A percentile compares a stretch with the other conserved stretches of the same genome.
Evolutionary conservation across 352 stramenopile species (phyloP).

Genomic region (Phytopythium kandeliae): DNA sequence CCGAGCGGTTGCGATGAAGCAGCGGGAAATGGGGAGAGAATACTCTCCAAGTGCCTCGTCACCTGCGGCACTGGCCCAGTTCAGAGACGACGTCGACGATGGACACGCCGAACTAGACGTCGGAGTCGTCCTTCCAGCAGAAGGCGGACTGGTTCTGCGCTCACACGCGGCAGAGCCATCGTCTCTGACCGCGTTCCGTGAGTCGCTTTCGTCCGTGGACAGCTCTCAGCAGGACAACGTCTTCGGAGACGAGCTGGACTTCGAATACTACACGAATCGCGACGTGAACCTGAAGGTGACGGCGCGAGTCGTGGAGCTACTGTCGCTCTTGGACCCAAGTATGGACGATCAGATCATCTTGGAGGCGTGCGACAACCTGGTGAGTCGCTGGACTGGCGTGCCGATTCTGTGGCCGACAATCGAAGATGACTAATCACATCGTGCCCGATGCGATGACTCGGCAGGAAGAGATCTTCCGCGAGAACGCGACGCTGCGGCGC

Average conservation of each 20-base stretch:
- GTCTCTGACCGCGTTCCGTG: conserved; percentile 7
- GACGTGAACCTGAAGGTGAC: conserved; percentile 79
- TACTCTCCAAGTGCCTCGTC: not conserved
- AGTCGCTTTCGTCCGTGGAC: conserved; percentile 13
- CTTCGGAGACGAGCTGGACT: conserved; percentile 82
- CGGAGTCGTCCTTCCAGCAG: conserved; percentile 1
- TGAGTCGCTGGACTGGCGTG: conserved; percentile 13
- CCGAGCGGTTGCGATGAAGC: conserved; percentile 33
- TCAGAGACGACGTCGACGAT: conserved; percentile 16
- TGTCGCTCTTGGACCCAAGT: conserved; percentile 75
- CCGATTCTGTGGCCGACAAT: no score
- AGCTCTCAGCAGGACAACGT: conserved; percentile 44
- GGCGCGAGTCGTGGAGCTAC: conserved; percentile 61
- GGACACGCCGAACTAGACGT: conserved; percentile 12
- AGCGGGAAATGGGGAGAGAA: conserved; percentile 12
- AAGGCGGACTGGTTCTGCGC: conserved; percentile 1
- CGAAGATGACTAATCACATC: not conserved
- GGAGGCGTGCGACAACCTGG: conserved; percentile 69
- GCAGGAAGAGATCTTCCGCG: conserved; percentile 74
- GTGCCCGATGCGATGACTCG: conserved; percentile 1
- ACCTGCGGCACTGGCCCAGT: conserved; percentile 11
- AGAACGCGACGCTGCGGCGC: conserved; percentile 60
- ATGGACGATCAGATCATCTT: conserved; percentile 85
- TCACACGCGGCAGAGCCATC: not conserved
- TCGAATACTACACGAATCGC: conserved; percentile 65